These are phyloP conservation scores for Pestalotiopsis fici DNA, from an alignment of 2,329 filamentous ascomycete genomes.

Conservation along the genomic window DNA sequence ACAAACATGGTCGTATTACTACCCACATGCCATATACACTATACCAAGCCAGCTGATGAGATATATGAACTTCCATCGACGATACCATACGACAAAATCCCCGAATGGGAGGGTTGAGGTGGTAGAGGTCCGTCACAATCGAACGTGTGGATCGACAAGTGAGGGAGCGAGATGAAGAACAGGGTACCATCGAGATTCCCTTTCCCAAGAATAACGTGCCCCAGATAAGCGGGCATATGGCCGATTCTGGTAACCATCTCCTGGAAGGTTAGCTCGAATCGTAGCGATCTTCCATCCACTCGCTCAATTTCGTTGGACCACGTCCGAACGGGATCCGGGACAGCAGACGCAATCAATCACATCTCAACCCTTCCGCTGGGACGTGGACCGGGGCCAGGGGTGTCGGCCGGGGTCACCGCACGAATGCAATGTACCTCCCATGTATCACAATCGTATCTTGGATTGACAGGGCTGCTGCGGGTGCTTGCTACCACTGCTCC, in stretches of 20 bases:
- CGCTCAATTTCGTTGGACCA: constrained; percentile 6
- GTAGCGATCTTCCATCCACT: constrained; percentile 9
- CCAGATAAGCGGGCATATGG: constrained; percentile 9
- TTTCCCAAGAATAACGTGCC: constrained; percentile 6
- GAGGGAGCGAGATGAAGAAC: constrained; percentile 4
- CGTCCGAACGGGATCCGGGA: constrained; percentile 3
- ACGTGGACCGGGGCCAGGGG: not conserved
- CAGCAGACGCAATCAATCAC: constrained; percentile 9
- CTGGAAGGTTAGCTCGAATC: not conserved
- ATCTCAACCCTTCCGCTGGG: constrained; percentile 11
- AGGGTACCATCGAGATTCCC: constrained; percentile 7
- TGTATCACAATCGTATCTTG: not conserved
- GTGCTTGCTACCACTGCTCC: not conserved
- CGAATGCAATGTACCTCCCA: not conserved
- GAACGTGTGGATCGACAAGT: not conserved
- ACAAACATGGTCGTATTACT: too few relatives aligned
- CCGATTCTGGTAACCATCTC: constrained; percentile 6
- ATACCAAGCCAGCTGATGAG: not conserved
- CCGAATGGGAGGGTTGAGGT: not conserved
- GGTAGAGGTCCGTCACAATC: not conserved
- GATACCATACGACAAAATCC: not conserved
- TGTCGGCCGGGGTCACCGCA: not conserved
- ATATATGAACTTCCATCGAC: not conserved
- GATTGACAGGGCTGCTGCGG: not conserved
- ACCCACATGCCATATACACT: not conserved